Evolutionary conservation across 345 rosid genomes (phyloP).

Genomic region (Schrenkiella parvula): DNA sequence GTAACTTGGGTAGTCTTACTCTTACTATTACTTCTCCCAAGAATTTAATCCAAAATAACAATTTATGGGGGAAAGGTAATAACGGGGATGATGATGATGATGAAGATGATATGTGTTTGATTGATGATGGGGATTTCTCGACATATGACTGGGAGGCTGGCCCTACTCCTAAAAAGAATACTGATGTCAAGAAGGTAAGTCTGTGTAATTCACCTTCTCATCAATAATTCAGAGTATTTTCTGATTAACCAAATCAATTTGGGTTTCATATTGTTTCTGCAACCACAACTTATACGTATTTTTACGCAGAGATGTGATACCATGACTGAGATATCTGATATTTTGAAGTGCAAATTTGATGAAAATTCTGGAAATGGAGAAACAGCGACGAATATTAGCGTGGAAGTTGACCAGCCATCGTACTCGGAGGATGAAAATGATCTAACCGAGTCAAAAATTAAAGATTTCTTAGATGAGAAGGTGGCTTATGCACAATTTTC

Average conservation of each 20-base stretch:
- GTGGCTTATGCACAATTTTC: slow-evolving; percentile 25
- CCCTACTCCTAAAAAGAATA: slow-evolving; percentile 34
- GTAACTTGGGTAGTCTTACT: slow-evolving; percentile 57
- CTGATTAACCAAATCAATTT: not conserved
- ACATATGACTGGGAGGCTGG: slow-evolving; percentile 23
- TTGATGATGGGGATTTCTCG: slow-evolving; percentile 47
- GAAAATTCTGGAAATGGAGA: slow-evolving; percentile 38
- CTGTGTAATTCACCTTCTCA: not conserved
- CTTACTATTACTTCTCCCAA: slow-evolving; percentile 33
- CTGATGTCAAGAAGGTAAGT: slow-evolving; percentile 41
- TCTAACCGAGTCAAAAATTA: slow-evolving; percentile 81
- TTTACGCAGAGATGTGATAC: slow-evolving; percentile 45
- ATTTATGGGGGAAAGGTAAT: slow-evolving; percentile 29
- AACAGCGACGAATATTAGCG: slow-evolving; percentile 5
- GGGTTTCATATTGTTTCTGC: not conserved
- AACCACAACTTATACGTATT: not conserved
- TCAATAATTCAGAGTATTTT: not conserved
- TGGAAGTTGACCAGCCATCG: slow-evolving; percentile 32
- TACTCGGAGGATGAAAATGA: slow-evolving; percentile 76
- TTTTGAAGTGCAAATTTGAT: slow-evolving; percentile 42
- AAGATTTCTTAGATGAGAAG: slow-evolving; percentile 76
- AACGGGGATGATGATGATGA: slow-evolving; percentile 35
- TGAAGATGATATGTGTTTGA: slow-evolving; percentile 54
- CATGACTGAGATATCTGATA: slow-evolving; percentile 44
- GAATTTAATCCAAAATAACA: slow-evolving; percentile 30